Evolutionary conservation across 192 early-diverging fungal species (phyloP), one percentile per base, ranked within the genome.

Genomic region (Paraglomus brasilianum): DNA sequence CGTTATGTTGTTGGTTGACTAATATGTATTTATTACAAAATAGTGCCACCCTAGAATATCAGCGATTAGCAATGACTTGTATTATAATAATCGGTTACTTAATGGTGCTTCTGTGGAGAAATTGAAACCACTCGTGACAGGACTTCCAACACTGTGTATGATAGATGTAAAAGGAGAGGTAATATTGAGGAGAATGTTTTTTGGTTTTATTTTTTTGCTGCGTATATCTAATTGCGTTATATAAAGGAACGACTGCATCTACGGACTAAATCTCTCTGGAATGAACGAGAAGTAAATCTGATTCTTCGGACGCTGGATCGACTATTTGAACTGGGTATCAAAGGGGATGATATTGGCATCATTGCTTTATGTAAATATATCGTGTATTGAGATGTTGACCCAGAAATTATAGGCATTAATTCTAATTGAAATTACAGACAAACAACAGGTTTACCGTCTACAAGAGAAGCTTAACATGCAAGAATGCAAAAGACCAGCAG

Each of bases 341-440:
- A 76, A 7, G 69, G 81, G 5, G 9, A 58, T 0, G 78, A 83
- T 11, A 81, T 92, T 57, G 90, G 90, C 2, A 83, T 92, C 8
- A 92, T 92, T 40, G 78, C 85, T 2, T 73, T 90, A 30, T 91
- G 88, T 90, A 79, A 78, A 83, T 74, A n/a, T n/a, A n/a, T n/a
- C n/a, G n/a, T 22, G 13, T 15, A 17, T 19, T 42, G 46, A 17
- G 5, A 43, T 13, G 47, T 13, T 13, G 10, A 21, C 45, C 10
- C 22, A 48, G 30, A 59, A 67, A 4, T 1, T 8, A 58, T 5
- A 22, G 7, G 24, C 4, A 39, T 10, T 22, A 60, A 6, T n/a
- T 7, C 1, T 48, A 41, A n/a, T 13, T 21, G 7, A 46, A n/a
- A 24, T 40, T 53, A 43, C 42, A 1, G 3, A 38, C 2, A 13